A percentile compares a stretch with the other conserved stretches of the same genome.
These are phyloP conservation scores for Ophiostoma fasciatum DNA, from an alignment of 2,329 filamentous ascomycete species.

Conservation along the genomic window DNA sequence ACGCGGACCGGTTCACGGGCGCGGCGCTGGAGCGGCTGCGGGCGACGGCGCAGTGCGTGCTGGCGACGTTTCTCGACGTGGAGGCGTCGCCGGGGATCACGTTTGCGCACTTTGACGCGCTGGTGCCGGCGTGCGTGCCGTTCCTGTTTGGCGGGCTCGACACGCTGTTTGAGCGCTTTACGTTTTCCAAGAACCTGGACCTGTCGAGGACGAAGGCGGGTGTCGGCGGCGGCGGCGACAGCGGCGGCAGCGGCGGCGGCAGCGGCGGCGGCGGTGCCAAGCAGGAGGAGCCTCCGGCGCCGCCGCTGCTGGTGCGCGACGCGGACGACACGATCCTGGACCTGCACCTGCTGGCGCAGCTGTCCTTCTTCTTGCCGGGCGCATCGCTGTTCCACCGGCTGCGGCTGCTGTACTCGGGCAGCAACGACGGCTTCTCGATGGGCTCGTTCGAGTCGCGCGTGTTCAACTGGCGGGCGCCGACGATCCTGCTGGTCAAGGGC, in stretches of 20 bases:
- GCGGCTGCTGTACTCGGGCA: conserved; percentile 54
- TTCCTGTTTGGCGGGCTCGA: conserved; percentile 54
- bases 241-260: neutral
- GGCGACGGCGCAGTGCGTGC: conserved; percentile 45
- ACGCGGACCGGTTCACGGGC: conserved; percentile 40
- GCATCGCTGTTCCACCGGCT: conserved; percentile 49
- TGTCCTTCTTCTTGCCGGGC: conserved; percentile 59
- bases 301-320: conserved; percentile 31
- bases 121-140: conserved; percentile 45
- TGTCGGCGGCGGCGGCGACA: neutral
- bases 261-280: neutral
- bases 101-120: conserved; percentile 43
- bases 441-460: conserved; percentile 61
- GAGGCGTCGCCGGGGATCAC: conserved; percentile 49
- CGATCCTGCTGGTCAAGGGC: conserved; percentile 55
- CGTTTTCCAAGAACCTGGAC: conserved; percentile 59
- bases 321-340: conserved; percentile 45
- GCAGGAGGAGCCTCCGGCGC: conserved; percentile 2
- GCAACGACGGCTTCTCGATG: conserved; percentile 60
- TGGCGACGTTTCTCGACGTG: conserved; percentile 50
- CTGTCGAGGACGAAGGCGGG: conserved; percentile 34
- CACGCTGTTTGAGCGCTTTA: conserved; percentile 58
- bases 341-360: conserved; percentile 48
- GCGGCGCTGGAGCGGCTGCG: conserved; percentile 43
- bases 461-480: conserved; percentile 64